These are phyloP conservation scores for Rhynchospora breviuscula DNA, from an alignment of 176 grass and related monocot genomes.

Conservation along the genomic window DNA sequence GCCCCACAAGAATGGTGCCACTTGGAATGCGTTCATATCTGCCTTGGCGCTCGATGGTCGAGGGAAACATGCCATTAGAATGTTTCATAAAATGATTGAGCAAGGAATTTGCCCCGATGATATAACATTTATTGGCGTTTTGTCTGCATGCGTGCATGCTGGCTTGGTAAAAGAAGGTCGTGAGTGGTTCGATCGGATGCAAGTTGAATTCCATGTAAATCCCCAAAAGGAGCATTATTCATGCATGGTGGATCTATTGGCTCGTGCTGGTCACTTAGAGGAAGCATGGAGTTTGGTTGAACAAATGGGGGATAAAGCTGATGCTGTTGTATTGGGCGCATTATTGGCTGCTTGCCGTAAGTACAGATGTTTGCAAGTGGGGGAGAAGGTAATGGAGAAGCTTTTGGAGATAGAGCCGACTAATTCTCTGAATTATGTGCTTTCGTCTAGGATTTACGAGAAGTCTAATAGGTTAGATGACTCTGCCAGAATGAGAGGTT, in stretches of 20 bases:
- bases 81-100: constrained; percentile 59
- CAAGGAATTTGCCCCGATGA: constrained; percentile 42
- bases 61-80: constrained; percentile 44
- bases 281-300: constrained; percentile 71
- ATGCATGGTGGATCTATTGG: constrained; percentile 80
- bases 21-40: constrained; percentile 87
- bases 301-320: constrained; percentile 50
- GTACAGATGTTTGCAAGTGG: constrained; percentile 48
- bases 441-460: constrained; percentile 81
- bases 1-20: constrained; percentile 53
- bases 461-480: constrained; percentile 58
- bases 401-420: constrained; percentile 71
- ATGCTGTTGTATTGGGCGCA: constrained; percentile 68
- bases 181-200: constrained; percentile 50
- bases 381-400: constrained; percentile 59
- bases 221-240: constrained; percentile 77
- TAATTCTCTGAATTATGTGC: constrained; percentile 80
- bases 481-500: constrained; percentile 60
- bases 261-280: constrained; percentile 61
- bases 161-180: constrained; percentile 60
- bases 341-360: constrained; percentile 68
- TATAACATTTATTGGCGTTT: constrained; percentile 64
- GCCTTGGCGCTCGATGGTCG: constrained; percentile 56
- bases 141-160: constrained; percentile 78
- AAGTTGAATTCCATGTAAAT: constrained; percentile 40